Evolutionary conservation across 2,329 filamentous ascomycete species (phyloP).

Genomic region (Thielaviopsis cerberus): DNA sequence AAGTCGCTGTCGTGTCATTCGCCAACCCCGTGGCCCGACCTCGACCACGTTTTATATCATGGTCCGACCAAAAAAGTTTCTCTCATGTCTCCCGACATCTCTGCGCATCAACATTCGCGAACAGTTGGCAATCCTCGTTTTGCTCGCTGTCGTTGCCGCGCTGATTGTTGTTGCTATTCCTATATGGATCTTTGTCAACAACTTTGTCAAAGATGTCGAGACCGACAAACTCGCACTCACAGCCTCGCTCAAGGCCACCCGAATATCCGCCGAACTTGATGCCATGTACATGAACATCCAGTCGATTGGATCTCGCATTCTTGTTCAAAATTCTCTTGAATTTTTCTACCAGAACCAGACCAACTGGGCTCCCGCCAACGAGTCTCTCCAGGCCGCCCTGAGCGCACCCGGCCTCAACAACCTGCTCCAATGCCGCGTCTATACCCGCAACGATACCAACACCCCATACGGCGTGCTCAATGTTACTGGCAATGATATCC

Average conservation of each 20-base stretch:
- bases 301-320: constrained; percentile 49
- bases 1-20: background rate
- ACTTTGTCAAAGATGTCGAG: constrained; percentile 33
- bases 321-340: constrained; percentile 35
- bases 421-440: constrained; percentile 56
- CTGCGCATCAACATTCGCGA: constrained; percentile 81
- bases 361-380: constrained; percentile 41
- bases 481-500: constrained; percentile 33
- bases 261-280: constrained; percentile 60
- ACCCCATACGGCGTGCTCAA: constrained; percentile 39
- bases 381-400: constrained; percentile 57
- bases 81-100: constrained; percentile 13
- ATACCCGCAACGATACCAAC: constrained; percentile 47
- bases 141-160: constrained; percentile 53
- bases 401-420: constrained; percentile 35
- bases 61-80: constrained; percentile 9
- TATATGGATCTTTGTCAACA: constrained; percentile 42
- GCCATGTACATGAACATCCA: constrained; percentile 58
- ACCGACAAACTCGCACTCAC: constrained; percentile 52
- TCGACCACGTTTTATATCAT: background rate
- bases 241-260: constrained; percentile 70
- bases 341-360: constrained; percentile 38
- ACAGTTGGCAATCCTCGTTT: constrained; percentile 66
- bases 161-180: constrained; percentile 66
- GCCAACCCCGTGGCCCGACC: background rate